phyloP scores from a whole-genome alignment of 2,329 filamentous ascomycete genomes.

The Alternaria sp. region DNA sequence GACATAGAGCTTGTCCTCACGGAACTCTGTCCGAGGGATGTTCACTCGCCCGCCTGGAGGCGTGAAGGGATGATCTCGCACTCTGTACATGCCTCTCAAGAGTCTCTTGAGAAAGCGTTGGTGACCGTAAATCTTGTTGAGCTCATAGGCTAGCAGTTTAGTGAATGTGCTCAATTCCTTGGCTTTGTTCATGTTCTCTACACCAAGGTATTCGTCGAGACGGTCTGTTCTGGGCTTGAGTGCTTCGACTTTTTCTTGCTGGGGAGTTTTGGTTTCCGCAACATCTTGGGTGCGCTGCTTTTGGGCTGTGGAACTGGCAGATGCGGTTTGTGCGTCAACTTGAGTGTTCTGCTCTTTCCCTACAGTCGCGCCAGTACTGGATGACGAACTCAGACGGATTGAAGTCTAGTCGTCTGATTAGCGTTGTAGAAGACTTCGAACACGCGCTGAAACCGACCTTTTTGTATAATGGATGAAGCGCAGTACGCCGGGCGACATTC shows the following conservation, averaged over 20 bases:
- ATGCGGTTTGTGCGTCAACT: neutral
- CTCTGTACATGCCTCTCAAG: neutral
- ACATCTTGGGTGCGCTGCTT: neutral
- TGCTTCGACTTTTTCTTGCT: neutral
- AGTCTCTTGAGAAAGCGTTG: neutral
- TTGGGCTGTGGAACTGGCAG: neutral
- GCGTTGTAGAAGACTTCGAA: neutral
- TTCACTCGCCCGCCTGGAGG: no score
- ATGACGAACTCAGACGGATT: slow-evolving; percentile 3
- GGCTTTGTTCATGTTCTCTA: neutral
- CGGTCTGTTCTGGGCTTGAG: no score
- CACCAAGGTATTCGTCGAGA: neutral
- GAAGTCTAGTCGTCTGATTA: neutral
- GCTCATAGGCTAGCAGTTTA: neutral
- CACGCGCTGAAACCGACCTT: neutral
- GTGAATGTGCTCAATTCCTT: neutral
- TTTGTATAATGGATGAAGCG: neutral
- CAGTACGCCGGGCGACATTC: neutral
- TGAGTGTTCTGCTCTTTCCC: neutral
- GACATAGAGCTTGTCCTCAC: slow-evolving; percentile 13
- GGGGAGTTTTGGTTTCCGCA: neutral
- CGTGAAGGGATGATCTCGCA: neutral
- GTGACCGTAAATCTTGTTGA: neutral
- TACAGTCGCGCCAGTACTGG: neutral
- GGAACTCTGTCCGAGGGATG: neutral